Percentiles rank a stretch among this genome's conserved stretches.
These are phyloP conservation scores for Lasiodiplodia gonubiensis DNA, from an alignment of 2,329 filamentous ascomycete genomes.

Conservation along the genomic window DNA sequence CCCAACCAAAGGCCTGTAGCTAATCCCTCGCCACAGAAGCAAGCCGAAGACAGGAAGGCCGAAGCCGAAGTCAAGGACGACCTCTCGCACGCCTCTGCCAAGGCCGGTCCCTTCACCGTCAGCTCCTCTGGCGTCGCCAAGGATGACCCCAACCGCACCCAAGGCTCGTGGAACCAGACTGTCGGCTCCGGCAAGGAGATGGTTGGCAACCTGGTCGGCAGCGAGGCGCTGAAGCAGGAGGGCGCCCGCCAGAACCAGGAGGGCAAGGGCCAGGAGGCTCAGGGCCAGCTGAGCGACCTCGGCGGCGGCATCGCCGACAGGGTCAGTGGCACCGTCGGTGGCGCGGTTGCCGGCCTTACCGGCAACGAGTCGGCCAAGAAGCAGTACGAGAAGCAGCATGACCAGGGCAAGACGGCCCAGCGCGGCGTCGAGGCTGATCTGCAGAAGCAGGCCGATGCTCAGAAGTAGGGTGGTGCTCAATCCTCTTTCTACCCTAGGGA, in stretches of 20 bases:
- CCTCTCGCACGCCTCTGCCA: slow-evolving; percentile 75
- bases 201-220: slow-evolving; percentile 75
- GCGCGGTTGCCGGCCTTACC: slow-evolving; percentile 72
- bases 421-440: slow-evolving; percentile 82
- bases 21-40: slow-evolving; percentile 49
- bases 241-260: slow-evolving; percentile 80
- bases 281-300: slow-evolving; percentile 79
- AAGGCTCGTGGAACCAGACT: slow-evolving; percentile 86
- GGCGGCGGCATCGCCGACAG: slow-evolving; percentile 63
- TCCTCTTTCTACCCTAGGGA: neutral
- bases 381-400: slow-evolving; percentile 72
- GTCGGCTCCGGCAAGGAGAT: slow-evolving; percentile 84
- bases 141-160: slow-evolving; percentile 73
- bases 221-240: slow-evolving; percentile 73
- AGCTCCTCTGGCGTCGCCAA: slow-evolving; percentile 72
- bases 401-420: slow-evolving; percentile 82
- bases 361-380: slow-evolving; percentile 71
- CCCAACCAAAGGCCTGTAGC: no score
- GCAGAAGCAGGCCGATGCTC: slow-evolving; percentile 67
- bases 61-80: slow-evolving; percentile 71
- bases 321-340: slow-evolving; percentile 73
- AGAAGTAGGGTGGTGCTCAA: neutral
- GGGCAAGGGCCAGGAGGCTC: slow-evolving; percentile 81
- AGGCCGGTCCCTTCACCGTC: slow-evolving; percentile 73
- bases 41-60: slow-evolving; percentile 69